Base-by-base conservation (phyloP, 1,284 basidiomycete genomes). In the Malassezia brasiliensis region DNA sequence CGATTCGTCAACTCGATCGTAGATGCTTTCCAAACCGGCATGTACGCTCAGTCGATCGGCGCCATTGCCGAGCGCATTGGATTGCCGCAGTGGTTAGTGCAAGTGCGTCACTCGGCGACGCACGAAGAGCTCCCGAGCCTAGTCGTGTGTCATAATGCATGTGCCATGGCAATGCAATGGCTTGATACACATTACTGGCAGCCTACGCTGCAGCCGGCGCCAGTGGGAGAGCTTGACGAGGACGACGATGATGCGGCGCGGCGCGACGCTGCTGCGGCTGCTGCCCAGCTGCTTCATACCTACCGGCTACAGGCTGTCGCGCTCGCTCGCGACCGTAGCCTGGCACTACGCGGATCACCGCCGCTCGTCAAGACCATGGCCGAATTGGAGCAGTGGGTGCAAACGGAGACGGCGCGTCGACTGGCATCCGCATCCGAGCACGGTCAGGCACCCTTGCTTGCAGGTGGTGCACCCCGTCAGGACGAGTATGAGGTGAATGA, bases 91-190 rank as follows among this genome's bases (percentile, higher is more conserved):
- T 90, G 87, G 83, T 80, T 98, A 17, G 90, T 98, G n/a, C 88
- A 96, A 62, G 79, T 98, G 5, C 81, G 93, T 35, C 93, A 98
- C 77, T 86, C 88, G 28, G 88, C 88, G 9, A 98, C 93, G 2
- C 93, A 98, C 71, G 93, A 98, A 69, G 89, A 94, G 62, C 77
- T 98, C 15, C 94, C 93, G 0, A 87, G 86, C 60, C 78, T 96
- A 2, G 81, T 83, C 46, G 77, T 91, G 7, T 79, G 96, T 10
- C 81, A 86, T 51, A 82, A 88, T 51, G 89, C 85, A 0, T 81
- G 85, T 17, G 78, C 79, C 0, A 34, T 53, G 35, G 61, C 71
- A 1, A 53, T 74, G 2, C 50, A 49, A 1, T 74, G 72, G 72
- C 60, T 74, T 17, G 41, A 54, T 31, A 15, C 34, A 11, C 47